Evolutionary conservation across 192 early-diverging fungal species (phyloP).

Genomic region (Coemansia sp.): DNA sequence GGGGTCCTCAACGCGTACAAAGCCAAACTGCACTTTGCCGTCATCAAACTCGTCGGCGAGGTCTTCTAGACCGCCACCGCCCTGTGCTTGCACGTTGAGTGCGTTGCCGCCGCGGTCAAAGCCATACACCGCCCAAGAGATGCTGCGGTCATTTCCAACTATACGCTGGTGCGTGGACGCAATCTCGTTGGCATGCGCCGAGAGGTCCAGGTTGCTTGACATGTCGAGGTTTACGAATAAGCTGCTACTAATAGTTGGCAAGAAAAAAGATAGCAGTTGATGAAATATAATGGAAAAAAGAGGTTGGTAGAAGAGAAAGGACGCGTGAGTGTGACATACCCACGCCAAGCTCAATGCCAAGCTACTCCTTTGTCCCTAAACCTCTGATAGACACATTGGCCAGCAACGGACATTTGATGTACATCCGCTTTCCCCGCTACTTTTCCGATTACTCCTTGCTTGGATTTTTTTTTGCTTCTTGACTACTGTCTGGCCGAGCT

Average conservation of each 20-base stretch:
- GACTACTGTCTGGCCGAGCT: background rate
- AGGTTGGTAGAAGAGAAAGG: background rate
- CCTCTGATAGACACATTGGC: background rate
- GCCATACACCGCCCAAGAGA: slow-evolving; percentile 75
- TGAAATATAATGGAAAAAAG: background rate
- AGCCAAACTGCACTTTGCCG: slow-evolving; percentile 89
- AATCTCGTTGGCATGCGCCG: slow-evolving; percentile 66
- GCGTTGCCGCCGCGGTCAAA: slow-evolving; percentile 72
- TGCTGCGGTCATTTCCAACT: slow-evolving; percentile 57
- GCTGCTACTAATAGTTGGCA: background rate
- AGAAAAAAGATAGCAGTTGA: background rate
- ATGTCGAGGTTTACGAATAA: slow-evolving; percentile 13
- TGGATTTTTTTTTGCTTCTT: background rate
- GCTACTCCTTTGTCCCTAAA: background rate
- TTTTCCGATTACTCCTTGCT: background rate
- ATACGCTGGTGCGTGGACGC: slow-evolving; percentile 67
- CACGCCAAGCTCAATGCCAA: background rate
- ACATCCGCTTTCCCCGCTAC: background rate
- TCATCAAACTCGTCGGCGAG: slow-evolving; percentile 91
- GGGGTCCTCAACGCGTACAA: slow-evolving; percentile 81
- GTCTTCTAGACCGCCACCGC: slow-evolving; percentile 80
- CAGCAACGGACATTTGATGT: background rate
- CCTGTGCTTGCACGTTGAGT: slow-evolving; percentile 58
- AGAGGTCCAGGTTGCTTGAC: slow-evolving; percentile 69
- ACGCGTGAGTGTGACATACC: background rate